Evolutionary conservation across 805 yeast genomes (phyloP), one percentile per base, ranked within the genome.

Genomic region (Yarrowia sp.): DNA sequence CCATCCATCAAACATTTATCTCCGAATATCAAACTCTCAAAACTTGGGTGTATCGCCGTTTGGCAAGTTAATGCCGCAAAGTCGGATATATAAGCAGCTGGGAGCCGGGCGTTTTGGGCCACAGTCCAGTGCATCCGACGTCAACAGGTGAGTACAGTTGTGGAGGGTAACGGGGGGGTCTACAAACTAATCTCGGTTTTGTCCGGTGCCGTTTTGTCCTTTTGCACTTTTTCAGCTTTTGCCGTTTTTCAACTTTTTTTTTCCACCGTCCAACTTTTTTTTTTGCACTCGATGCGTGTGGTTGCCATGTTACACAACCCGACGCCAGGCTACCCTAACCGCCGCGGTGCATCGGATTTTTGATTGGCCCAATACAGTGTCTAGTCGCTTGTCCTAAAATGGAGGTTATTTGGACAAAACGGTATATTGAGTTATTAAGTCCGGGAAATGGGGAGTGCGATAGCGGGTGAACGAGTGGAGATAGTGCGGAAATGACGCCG

Each of bases 301-400:
- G 43, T 52, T 52, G 58, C 58, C 58, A 38, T 52, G 58, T 52
- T 36, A 19, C 58, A 36, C 19, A n/a, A 24, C 39, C 14, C 43
- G 20, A 24, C 10, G 13, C 38, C 38, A 36, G 38, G 38, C 38
- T 36, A 24, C 61, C 60, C 60, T 53, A 36, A 38, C 44, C 63
- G 24, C 13, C 24, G 12, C 13, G n/a, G 2, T 43, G 50, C 64
- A 42, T 58, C 40, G 39, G 39, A 17, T n/a, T 40, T 40, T n/a
- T 58, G 64, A 58, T 58, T 58, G 64, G 64, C 64, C 50, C 64
- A 58, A 43, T 42, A 40, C 43, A 52, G 58, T 24, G 61, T 19
- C 46, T 58, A 58, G 64, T 58, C 50, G 64, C 50, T 42, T 58
- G 49, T 58, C 64, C 64, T 58, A 58, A 58, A 58, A 58, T 58